phyloP scores from a whole-genome alignment of 1,139 yeast species.

The Lizanozyma gosingica region DNA sequence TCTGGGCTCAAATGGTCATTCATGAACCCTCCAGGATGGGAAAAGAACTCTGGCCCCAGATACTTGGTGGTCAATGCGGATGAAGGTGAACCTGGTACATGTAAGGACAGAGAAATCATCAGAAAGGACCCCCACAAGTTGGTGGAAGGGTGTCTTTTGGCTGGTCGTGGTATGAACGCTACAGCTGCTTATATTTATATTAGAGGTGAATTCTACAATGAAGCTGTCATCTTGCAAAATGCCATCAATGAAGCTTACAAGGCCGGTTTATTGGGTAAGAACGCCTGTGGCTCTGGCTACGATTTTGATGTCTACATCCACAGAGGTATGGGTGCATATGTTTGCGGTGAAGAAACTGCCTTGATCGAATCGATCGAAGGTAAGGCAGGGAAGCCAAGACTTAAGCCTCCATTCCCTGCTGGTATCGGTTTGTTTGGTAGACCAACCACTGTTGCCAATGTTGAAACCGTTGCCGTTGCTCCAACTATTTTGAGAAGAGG shows the following conservation, averaged over 20 bases:
- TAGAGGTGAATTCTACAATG: slow-evolving; percentile 82
- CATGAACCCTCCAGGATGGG: slow-evolving; percentile 95
- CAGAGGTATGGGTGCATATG: slow-evolving; percentile 88
- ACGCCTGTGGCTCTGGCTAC: slow-evolving; percentile 83
- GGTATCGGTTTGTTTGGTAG: slow-evolving; percentile 88
- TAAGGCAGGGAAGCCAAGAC: slow-evolving; percentile 86
- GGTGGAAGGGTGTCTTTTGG: slow-evolving; percentile 78
- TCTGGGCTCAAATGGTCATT: slow-evolving; percentile 87
- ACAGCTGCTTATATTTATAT: slow-evolving; percentile 86
- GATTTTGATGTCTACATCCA: slow-evolving; percentile 75
- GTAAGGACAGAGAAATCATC: slow-evolving; percentile 84
- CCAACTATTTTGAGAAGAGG: slow-evolving; percentile 87
- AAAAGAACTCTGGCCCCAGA: slow-evolving; percentile 76
- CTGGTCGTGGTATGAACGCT: slow-evolving; percentile 89
- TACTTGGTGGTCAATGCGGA: slow-evolving; percentile 85
- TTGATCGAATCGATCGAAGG: slow-evolving; percentile 83
- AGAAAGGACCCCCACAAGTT: slow-evolving; percentile 87
- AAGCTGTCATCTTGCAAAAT: slow-evolving; percentile 58
- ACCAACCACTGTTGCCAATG: slow-evolving; percentile 84
- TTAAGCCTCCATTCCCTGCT: slow-evolving; percentile 92
- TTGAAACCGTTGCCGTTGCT: slow-evolving; percentile 82
- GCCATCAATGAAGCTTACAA: slow-evolving; percentile 83
- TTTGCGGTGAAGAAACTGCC: slow-evolving; percentile 89
- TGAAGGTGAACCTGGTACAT: slow-evolving; percentile 92
- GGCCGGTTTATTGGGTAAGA: slow-evolving; percentile 70